Conservation (phyloP, 768 basidiomycete genomes). For the Terana coerulea region DNA sequence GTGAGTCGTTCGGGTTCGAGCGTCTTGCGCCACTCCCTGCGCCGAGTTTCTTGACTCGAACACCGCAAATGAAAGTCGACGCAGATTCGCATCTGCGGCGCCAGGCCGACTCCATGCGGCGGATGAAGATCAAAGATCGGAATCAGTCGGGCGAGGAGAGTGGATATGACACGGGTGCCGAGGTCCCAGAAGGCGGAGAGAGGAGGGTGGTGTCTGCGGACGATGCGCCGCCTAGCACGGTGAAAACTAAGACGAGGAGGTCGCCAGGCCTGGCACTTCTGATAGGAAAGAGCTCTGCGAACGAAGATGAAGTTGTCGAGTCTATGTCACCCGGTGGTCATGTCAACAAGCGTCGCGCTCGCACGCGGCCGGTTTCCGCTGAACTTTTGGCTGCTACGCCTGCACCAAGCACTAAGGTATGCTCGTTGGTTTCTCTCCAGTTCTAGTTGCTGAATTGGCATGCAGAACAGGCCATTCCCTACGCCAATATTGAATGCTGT, state of each 20-base stretch:
- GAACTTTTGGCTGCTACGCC: conserved; percentile 39
- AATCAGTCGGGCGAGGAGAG: conserved; percentile 44
- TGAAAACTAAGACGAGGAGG: conserved; percentile 18
- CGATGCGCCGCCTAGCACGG: conserved; percentile 13
- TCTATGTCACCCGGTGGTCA: conserved; percentile 72
- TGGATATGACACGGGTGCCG: conserved; percentile 50
- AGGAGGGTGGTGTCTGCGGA: conserved; percentile 12
- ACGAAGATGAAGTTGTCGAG: conserved; percentile 26
- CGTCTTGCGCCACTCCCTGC: conserved; percentile 47
- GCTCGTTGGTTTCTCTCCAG: not conserved
- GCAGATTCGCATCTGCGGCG: conserved; percentile 43
- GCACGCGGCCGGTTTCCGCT: conserved; percentile 65
- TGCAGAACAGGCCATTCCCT: conserved; percentile 7
- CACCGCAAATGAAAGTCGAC: conserved; percentile 52
- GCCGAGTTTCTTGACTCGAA: conserved; percentile 44
- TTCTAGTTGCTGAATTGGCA: not conserved
- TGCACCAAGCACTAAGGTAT: conserved; percentile 3
- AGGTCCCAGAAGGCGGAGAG: conserved; percentile 40
- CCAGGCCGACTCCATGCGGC: conserved; percentile 64
- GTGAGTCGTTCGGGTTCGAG: conserved; percentile 34
- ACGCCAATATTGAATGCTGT: conserved; percentile 26
- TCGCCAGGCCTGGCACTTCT: conserved; percentile 18
- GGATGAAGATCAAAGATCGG: conserved; percentile 56
- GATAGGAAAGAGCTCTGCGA: conserved; percentile 13
- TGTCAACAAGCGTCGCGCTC: conserved; percentile 69